These are phyloP conservation scores for Suillus variegatus DNA, from an alignment of 768 basidiomycete genomes.

Conservation along the genomic window DNA sequence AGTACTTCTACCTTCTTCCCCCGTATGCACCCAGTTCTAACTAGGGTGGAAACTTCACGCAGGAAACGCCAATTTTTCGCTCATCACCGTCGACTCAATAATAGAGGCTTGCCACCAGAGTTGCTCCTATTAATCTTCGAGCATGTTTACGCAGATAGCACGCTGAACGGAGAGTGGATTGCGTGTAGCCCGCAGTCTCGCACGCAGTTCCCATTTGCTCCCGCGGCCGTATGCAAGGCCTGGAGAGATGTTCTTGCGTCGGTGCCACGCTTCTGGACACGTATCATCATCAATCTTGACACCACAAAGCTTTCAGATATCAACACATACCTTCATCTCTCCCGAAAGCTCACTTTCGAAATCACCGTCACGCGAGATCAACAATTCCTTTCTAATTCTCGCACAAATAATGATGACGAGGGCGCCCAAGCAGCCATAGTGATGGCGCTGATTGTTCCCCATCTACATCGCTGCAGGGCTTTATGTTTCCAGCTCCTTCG, in stretches of 20 bases:
- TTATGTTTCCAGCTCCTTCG: conserved; percentile 7
- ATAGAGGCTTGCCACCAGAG: neutral
- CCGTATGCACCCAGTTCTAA: neutral
- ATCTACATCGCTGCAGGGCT: conserved; percentile 8
- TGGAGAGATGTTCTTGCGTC: conserved; percentile 10
- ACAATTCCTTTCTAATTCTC: neutral
- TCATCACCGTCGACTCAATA: neutral
- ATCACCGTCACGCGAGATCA: conserved; percentile 4
- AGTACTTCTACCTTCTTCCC: neutral
- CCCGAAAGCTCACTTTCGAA: conserved; percentile 8
- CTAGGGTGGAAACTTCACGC: neutral
- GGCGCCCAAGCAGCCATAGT: neutral
- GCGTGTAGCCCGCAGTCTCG: neutral
- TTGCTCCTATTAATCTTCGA: neutral
- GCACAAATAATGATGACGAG: conserved; percentile 3
- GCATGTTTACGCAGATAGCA: neutral
- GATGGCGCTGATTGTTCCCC: neutral
- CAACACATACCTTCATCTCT: conserved; percentile 10
- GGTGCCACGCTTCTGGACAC: conserved; percentile 14
- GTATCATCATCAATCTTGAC: conserved; percentile 11
- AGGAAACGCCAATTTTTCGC: neutral
- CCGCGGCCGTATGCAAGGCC: conserved; percentile 7
- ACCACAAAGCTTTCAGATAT: conserved; percentile 6
- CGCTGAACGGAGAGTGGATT: neutral
- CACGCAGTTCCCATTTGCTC: conserved; percentile 10